Conservation (phyloP, 768 basidiomycete species). For the Lanmaoa pseudosensibilis region DNA sequence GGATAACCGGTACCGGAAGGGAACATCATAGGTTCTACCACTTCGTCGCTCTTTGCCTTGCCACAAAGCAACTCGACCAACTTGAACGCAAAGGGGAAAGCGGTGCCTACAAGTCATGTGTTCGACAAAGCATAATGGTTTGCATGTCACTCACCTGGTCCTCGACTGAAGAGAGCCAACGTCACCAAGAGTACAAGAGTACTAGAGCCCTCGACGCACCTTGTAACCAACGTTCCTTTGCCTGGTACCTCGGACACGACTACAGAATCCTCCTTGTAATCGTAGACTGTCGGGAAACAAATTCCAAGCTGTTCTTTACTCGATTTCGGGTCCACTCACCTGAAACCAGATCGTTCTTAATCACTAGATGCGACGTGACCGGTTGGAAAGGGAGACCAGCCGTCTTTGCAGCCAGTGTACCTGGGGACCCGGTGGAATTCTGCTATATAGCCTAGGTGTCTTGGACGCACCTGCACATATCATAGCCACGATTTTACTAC, state of each 20-base stretch:
- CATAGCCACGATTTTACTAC: constrained; percentile 64
- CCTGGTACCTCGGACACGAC: constrained; percentile 51
- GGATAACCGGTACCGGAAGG: constrained; percentile 51
- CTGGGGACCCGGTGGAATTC: constrained; percentile 33
- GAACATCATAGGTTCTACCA: constrained; percentile 71
- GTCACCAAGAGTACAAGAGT: constrained; percentile 1
- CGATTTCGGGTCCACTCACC: constrained; percentile 35
- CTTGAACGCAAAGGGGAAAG: constrained; percentile 77
- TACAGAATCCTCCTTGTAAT: constrained; percentile 72
- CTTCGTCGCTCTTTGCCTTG: constrained; percentile 55
- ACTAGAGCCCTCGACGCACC: constrained; percentile 42
- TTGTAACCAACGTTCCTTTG: constrained; percentile 67
- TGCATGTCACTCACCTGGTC: constrained; percentile 52
- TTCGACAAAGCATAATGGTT: neutral
- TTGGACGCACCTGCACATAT: constrained; percentile 70
- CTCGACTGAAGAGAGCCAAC: constrained; percentile 50
- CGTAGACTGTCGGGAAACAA: constrained; percentile 49
- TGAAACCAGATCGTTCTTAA: constrained; percentile 56
- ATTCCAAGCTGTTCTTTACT: neutral
- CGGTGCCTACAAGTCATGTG: constrained; percentile 49
- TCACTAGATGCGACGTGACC: constrained; percentile 77
- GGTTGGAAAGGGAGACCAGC: constrained; percentile 60
- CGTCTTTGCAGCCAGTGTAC: constrained; percentile 67
- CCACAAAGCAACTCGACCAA: constrained; percentile 73
- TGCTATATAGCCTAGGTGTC: neutral